Conservation (phyloP, 305 asterid species). For the Fraxinus latifolia region DNA sequence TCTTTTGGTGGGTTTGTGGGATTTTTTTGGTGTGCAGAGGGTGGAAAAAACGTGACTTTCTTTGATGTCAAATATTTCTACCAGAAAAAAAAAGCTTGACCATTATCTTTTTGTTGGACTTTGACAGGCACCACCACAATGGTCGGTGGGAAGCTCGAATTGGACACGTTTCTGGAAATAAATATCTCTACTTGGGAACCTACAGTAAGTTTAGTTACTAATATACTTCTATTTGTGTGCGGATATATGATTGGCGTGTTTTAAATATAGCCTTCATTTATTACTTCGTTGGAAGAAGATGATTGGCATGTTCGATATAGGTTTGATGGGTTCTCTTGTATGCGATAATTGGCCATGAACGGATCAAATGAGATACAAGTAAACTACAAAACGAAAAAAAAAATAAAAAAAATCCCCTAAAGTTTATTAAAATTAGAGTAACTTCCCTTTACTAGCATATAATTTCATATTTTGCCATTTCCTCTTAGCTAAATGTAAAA, state of each 20-base stretch:
- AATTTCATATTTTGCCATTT: background rate
- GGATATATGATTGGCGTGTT: background rate
- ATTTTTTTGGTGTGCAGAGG: background rate
- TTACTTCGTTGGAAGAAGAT: background rate
- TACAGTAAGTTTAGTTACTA: conserved; percentile 39
- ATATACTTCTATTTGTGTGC: background rate
- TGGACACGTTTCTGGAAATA: conserved; percentile 82
- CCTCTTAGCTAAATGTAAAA: background rate
- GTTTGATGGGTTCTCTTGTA: background rate
- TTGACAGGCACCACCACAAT: conserved; percentile 88
- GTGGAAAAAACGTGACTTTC: conserved; percentile 12
- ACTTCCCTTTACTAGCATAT: background rate
- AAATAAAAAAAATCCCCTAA: background rate
- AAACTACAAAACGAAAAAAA: background rate
- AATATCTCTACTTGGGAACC: conserved; percentile 87
- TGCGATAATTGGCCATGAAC: background rate
- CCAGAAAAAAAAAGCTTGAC: conserved; percentile 14
- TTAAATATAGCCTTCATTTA: background rate
- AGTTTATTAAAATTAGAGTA: background rate
- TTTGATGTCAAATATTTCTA: background rate
- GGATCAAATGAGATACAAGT: background rate
- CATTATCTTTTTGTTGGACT: conserved; percentile 5
- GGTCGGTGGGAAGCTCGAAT: conserved; percentile 99
- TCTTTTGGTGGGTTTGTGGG: conserved; percentile 5
- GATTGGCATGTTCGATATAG: background rate